Evolutionary conservation across 805 yeast genomes (phyloP).

Genomic region (Yarrowia bubula): DNA sequence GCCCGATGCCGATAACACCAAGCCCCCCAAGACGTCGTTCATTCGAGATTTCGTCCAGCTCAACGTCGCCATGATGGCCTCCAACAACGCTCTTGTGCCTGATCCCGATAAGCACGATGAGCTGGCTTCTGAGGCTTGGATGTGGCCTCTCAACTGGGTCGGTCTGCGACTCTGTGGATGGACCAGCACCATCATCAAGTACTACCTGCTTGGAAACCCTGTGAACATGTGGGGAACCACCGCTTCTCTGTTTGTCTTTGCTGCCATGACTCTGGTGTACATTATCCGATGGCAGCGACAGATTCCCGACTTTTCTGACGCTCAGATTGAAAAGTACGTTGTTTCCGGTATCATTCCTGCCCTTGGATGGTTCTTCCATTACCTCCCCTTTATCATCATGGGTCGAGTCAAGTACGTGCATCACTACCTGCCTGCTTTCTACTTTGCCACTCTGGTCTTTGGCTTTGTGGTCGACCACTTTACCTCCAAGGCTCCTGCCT

Average conservation of each 20-base stretch:
- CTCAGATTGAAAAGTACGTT: slow-evolving; percentile 44
- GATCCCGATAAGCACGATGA: slow-evolving; percentile 69
- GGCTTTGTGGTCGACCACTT: slow-evolving; percentile 55
- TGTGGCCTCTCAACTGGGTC: slow-evolving; percentile 69
- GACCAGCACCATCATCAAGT: slow-evolving; percentile 55
- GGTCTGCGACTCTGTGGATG: slow-evolving; percentile 80
- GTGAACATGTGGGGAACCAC: slow-evolving; percentile 62
- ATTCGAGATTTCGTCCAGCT: slow-evolving; percentile 66
- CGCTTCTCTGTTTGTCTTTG: slow-evolving; percentile 47
- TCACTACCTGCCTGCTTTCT: slow-evolving; percentile 92
- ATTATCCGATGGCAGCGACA: slow-evolving; percentile 72
- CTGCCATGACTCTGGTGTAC: slow-evolving; percentile 42
- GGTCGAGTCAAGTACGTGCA: slow-evolving; percentile 96
- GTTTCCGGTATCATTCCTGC: slow-evolving; percentile 81
- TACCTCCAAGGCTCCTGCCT: slow-evolving; percentile 8
- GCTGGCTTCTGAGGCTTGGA: slow-evolving; percentile 75
- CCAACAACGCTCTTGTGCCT: slow-evolving; percentile 78
- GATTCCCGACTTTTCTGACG: slow-evolving; percentile 45
- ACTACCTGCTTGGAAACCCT: slow-evolving; percentile 68
- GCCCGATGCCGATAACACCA: slow-evolving; percentile 40
- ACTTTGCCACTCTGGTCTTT: slow-evolving; percentile 82
- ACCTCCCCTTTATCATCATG: slow-evolving; percentile 85
- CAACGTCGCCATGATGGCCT: slow-evolving; percentile 79
- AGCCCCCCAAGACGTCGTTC: slow-evolving; percentile 53
- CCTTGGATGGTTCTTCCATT: slow-evolving; percentile 87